These are phyloP conservation scores for Aspergillus heteromorphus DNA, from an alignment of 495 filamentous ascomycete genomes.

Conservation along the genomic window DNA sequence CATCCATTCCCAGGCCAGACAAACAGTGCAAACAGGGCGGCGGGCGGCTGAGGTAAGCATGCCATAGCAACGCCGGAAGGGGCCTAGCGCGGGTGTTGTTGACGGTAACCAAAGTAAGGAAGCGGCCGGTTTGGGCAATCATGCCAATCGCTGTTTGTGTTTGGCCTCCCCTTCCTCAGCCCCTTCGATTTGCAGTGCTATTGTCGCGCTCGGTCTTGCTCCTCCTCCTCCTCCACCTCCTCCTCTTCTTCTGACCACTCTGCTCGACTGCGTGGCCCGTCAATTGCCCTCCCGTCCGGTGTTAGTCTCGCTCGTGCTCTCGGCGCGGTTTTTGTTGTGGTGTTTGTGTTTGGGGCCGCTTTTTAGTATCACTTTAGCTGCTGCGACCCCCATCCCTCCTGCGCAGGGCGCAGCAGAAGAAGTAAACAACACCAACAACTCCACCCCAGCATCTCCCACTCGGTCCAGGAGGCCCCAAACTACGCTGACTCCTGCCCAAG, in stretches of 20 bases:
- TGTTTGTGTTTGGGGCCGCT: slow-evolving; percentile 28
- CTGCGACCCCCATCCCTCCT: slow-evolving; percentile 11
- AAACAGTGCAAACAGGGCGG: slow-evolving; percentile 16
- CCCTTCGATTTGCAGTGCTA: no score
- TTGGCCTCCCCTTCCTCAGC: slow-evolving; percentile 17
- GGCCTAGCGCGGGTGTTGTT: slow-evolving; percentile 19
- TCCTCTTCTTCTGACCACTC: slow-evolving; percentile 7
- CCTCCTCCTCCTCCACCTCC: slow-evolving; percentile 1
- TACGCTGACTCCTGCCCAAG: not conserved
- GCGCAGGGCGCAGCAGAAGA: slow-evolving; percentile 9
- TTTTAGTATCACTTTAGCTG: slow-evolving; percentile 21
- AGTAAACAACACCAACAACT: slow-evolving; percentile 28
- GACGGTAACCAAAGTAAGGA: slow-evolving; percentile 21
- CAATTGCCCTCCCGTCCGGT: not conserved
- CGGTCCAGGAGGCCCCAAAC: slow-evolving; percentile 10
- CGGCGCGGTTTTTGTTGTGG: slow-evolving; percentile 20
- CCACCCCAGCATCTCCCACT: slow-evolving; percentile 2
- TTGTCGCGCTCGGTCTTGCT: not conserved
- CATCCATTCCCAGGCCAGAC: slow-evolving; percentile 7
- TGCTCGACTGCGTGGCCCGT: not conserved
- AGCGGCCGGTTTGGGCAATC: slow-evolving; percentile 13
- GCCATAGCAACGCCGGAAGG: slow-evolving; percentile 5
- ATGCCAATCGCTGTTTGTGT: slow-evolving; percentile 13
- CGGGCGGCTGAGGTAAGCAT: slow-evolving; percentile 18
- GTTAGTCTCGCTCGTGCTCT: slow-evolving; percentile 7